Evolutionary conservation across 1,284 basidiomycete species (phyloP).

Genomic region (Ustilago loliicola): DNA sequence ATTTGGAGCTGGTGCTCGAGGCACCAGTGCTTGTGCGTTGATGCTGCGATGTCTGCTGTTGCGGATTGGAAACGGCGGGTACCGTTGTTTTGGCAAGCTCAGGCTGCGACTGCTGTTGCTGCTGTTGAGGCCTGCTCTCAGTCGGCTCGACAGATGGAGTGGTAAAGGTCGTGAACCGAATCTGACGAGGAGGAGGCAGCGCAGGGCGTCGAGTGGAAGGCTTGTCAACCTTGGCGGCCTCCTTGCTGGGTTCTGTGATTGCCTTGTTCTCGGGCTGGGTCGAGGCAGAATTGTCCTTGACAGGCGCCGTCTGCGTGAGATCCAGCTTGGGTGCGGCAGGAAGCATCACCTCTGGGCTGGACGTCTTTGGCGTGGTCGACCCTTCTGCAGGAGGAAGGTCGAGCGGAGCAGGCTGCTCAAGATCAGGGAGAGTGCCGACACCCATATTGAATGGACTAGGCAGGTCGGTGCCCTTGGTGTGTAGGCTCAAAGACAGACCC

Average conservation of each 20-base stretch:
- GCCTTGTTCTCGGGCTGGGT: conserved; percentile 10
- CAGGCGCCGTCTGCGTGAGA: background rate
- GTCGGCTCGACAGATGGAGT: conserved; percentile 30
- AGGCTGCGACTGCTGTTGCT: conserved; percentile 19
- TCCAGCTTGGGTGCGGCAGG: background rate
- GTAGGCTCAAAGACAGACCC: conserved; percentile 36
- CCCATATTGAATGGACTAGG: conserved; percentile 52
- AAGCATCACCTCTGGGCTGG: conserved; percentile 16
- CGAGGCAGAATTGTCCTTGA: background rate
- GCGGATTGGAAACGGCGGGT: conserved; percentile 2
- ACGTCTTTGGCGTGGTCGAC: conserved; percentile 37
- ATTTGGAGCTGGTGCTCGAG: conserved; percentile 16
- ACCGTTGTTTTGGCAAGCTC: conserved; percentile 20
- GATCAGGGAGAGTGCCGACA: conserved; percentile 36
- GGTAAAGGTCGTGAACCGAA: conserved; percentile 48
- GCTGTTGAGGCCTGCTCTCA: conserved; percentile 17
- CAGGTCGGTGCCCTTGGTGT: conserved; percentile 31
- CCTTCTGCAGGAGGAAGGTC: conserved; percentile 35
- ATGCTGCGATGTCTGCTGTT: conserved; percentile 43
- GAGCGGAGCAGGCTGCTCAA: conserved; percentile 50
- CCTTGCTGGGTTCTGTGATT: conserved; percentile 1
- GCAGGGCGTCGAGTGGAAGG: conserved; percentile 34
- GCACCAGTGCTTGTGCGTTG: conserved; percentile 16
- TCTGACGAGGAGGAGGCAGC: conserved; percentile 50
- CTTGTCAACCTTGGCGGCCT: conserved; percentile 26